A percentile compares a stretch with the other conserved stretches of the same genome.
Conservation (phyloP, 768 basidiomycete genomes). For the Mycena olivaceomarginata region DNA sequence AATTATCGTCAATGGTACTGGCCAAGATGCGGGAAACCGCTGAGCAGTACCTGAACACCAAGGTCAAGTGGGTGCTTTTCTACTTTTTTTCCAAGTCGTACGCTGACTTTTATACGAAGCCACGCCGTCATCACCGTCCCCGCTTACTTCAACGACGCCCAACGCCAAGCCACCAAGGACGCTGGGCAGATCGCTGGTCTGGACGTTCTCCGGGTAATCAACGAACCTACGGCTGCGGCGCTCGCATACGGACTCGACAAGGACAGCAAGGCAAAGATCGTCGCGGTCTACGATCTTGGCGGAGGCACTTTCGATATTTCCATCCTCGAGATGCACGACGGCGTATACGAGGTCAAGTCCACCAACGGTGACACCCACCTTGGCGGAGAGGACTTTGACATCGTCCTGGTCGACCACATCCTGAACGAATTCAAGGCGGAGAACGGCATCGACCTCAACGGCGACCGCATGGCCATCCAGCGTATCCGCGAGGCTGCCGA, state of each 20-base stretch:
- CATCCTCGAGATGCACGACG: constrained; percentile 99
- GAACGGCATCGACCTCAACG: constrained; percentile 84
- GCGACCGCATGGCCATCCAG: constrained; percentile 97
- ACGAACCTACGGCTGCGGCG: constrained; percentile 99
- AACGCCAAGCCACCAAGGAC: constrained; percentile 98
- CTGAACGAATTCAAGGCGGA: constrained; percentile 97
- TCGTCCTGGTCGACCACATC: constrained; percentile 90
- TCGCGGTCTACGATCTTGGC: constrained; percentile 99
- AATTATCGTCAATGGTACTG: constrained; percentile 91
- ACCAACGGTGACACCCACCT: constrained; percentile 99
- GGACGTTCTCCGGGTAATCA: constrained; percentile 98
- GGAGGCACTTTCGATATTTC: constrained; percentile 99
- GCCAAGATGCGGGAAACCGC: constrained; percentile 98
- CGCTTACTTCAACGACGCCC: constrained; percentile 99
- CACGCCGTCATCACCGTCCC: constrained; percentile 97
- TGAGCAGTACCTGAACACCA: constrained; percentile 94
- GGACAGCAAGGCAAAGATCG: constrained; percentile 83
- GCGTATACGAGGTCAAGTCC: constrained; percentile 99
- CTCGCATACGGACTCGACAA: constrained; percentile 98
- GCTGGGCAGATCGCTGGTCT: constrained; percentile 98
- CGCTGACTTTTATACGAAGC: constrained; percentile 58
- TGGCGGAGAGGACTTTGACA: constrained; percentile 97
- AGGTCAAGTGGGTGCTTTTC: constrained; percentile 85
- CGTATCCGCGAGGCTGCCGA: constrained; percentile 99
- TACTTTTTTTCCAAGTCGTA: neutral